Conservation (phyloP, 2,329 filamentous ascomycete species). For the Alternaria sp. region DNA sequence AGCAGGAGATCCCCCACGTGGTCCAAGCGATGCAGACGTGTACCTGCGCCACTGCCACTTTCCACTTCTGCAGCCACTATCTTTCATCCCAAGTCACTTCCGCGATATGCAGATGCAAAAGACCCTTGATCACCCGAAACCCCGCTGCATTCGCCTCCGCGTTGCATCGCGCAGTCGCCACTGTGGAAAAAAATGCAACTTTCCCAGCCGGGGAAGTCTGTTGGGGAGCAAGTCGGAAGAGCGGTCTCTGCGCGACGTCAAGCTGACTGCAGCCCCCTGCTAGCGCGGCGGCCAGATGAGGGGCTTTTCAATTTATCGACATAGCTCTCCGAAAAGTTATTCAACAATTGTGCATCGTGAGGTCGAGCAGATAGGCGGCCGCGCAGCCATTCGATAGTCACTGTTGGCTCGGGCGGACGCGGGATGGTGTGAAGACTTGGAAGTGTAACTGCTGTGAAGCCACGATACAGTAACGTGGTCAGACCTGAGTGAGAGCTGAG, state of each 20-base stretch:
- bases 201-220: slow-evolving; percentile 23
- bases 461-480: background rate
- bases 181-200: slow-evolving; percentile 15
- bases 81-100: background rate
- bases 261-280: slow-evolving; percentile 19
- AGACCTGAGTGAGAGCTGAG: background rate
- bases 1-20: slow-evolving; percentile 24
- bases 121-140: background rate
- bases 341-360: slow-evolving; percentile 42
- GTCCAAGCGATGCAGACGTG: slow-evolving; percentile 10
- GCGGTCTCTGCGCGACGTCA: slow-evolving; percentile 21
- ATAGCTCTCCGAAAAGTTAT: slow-evolving; percentile 28
- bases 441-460: background rate
- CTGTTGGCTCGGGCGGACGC: background rate
- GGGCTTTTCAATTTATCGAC: slow-evolving; percentile 26
- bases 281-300: slow-evolving; percentile 26
- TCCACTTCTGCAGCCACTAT: background rate
- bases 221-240: slow-evolving; percentile 26
- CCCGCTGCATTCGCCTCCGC: background rate
- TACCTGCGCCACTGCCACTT: slow-evolving; percentile 4
- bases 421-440: background rate
- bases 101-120: background rate
- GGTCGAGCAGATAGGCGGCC: slow-evolving; percentile 5
- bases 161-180: slow-evolving; percentile 23
- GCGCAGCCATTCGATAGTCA: slow-evolving; percentile 6